phyloP scores from a whole-genome alignment of 768 basidiomycete species.

The Boletus edulis region DNA sequence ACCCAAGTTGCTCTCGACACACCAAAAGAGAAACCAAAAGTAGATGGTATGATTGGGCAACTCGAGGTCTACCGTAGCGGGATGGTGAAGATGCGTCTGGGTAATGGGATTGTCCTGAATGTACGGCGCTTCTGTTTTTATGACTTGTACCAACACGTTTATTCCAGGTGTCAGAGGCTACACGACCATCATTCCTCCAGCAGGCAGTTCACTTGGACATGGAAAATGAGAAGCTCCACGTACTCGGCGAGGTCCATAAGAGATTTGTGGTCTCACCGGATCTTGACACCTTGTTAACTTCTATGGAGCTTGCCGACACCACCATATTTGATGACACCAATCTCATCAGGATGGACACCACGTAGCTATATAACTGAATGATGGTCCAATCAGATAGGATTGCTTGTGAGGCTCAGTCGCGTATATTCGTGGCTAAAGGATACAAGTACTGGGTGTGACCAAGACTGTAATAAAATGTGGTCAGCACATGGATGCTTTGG shows the following conservation, averaged over 20 bases:
- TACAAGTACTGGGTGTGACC: neutral
- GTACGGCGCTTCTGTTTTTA: slow-evolving; percentile 37
- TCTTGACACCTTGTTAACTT: slow-evolving; percentile 66
- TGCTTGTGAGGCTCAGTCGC: neutral
- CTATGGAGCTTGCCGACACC: slow-evolving; percentile 56
- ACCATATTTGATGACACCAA: slow-evolving; percentile 41
- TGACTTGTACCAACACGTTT: neutral
- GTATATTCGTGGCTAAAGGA: neutral
- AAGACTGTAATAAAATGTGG: slow-evolving; percentile 25
- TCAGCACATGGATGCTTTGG: slow-evolving; percentile 6
- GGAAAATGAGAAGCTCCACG: slow-evolving; percentile 53
- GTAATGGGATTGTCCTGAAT: slow-evolving; percentile 79
- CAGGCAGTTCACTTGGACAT: slow-evolving; percentile 77
- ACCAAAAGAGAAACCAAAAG: slow-evolving; percentile 32
- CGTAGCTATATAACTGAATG: neutral
- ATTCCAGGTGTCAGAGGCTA: slow-evolving; percentile 72
- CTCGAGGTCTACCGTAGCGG: slow-evolving; percentile 86
- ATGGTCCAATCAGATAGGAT: neutral
- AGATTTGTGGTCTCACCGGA: slow-evolving; percentile 85
- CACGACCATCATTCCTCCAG: slow-evolving; percentile 84
- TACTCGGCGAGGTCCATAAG: slow-evolving; percentile 86
- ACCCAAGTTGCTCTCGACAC: slow-evolving; percentile 18
- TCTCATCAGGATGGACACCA: slow-evolving; percentile 54
- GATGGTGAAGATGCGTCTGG: slow-evolving; percentile 80
- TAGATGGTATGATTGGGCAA: slow-evolving; percentile 81